Base-by-base conservation (phyloP, 2,329 filamentous ascomycete species). In the Byssothecium circinans region DNA sequence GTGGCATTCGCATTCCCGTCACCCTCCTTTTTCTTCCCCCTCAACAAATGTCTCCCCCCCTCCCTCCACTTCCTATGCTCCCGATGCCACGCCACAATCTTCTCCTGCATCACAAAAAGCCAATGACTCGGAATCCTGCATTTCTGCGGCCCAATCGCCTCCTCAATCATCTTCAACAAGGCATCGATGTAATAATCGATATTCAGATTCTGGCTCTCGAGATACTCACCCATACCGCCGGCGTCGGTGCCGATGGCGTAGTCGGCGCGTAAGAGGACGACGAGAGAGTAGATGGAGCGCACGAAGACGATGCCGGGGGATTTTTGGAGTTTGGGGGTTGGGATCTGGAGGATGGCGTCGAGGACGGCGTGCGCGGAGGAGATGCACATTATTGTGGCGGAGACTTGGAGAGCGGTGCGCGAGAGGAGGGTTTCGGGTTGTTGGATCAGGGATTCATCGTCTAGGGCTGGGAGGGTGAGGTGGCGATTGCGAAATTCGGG, bases 361-460 rank as follows among this genome's bases (percentile, higher is more conserved):
- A 70, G 57, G 2, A 67, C 60, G 2, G 62, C 53, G 22, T 70
- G 67, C 19, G 68, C 65, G 32, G 55, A 50, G 39, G 54, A 57
- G 23, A 70, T 65, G 44, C 61, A 65, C 52, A 64, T 69, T 18
- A 68, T 65, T 1, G 67, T 68, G 5, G 68, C 67, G 33, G 68
- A 68, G 47, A 69, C 64, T 47, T 70, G 67, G 6, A 70, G 48
- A 2, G 65, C 56, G 2, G 65, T 67, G 23, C 63, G 63, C 0
- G 64, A 64, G 2, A 67, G 55, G 1, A 67, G 57, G 2, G 62
- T 61, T 41, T 70, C 68, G 4, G 66, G 66, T 35, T 70, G 65
- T 25, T 32, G 29, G 8, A 68, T 49, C 22, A 56, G 57, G 41
- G 64, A 59, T 37, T 67, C 63, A 3, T 49, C 47, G 43, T 70